Percentiles rank a stretch among this genome's conserved stretches.
Conservation (phyloP, 805 yeast species). For the Wickerhamomyces pijperi region DNA sequence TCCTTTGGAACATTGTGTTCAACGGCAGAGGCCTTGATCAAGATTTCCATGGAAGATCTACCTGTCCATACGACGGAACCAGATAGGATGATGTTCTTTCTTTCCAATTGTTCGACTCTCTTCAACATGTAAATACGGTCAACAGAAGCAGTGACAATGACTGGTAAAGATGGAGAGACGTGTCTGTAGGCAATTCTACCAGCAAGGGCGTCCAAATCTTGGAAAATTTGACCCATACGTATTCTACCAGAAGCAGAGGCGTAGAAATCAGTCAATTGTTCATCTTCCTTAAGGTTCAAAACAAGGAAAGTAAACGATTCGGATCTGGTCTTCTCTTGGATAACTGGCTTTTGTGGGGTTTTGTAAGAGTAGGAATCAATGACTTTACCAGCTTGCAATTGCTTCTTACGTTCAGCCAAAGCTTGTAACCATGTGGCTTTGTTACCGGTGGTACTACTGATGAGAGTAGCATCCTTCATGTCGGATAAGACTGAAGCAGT, state of each 20-base stretch:
- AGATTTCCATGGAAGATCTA: constrained; percentile 88
- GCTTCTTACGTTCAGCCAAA: constrained; percentile 57
- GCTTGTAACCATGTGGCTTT: constrained; percentile 83
- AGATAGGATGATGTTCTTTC: constrained; percentile 69
- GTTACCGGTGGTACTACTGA: constrained; percentile 18
- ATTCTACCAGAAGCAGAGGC: constrained; percentile 86
- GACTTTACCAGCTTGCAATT: constrained; percentile 60
- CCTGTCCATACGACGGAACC: constrained; percentile 97
- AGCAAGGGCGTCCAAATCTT: constrained; percentile 88
- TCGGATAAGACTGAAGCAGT: constrained; percentile 62
- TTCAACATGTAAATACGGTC: constrained; percentile 83
- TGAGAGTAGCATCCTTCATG: constrained; percentile 37
- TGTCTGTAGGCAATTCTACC: constrained; percentile 90
- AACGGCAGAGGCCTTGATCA: constrained; percentile 78
- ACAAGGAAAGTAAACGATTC: constrained; percentile 66
- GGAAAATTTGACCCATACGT: constrained; percentile 87
- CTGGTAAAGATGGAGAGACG: constrained; percentile 92
- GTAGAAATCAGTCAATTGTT: constrained; percentile 75
- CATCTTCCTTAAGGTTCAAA: constrained; percentile 78
- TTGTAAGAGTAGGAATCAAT: constrained; percentile 63
- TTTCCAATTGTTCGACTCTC: constrained; percentile 66
- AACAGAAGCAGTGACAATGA: constrained; percentile 90
- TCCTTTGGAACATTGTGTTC: constrained; percentile 41
- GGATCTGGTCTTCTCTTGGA: constrained; percentile 60
- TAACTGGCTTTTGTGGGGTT: constrained; percentile 58